Percentiles rank a stretch among this genome's conserved stretches.
Conservation (phyloP, 371 early-diverging fungal species). For the Zychaea mexicana region DNA sequence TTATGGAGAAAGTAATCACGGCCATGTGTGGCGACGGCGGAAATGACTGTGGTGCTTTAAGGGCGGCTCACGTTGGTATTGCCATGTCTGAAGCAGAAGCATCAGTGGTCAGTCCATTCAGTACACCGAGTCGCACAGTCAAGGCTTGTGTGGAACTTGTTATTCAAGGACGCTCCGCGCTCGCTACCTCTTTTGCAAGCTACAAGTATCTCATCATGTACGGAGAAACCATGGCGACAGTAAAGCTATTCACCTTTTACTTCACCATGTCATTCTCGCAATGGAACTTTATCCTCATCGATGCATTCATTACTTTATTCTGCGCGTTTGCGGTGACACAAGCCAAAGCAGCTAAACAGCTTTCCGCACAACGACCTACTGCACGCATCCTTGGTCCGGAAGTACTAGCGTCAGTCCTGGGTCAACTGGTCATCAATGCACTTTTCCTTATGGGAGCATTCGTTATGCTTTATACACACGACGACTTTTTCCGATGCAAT, state of each 20-base stretch:
- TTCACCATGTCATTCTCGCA: slow-evolving; percentile 64
- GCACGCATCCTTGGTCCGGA: slow-evolving; percentile 71
- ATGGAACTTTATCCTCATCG: slow-evolving; percentile 76
- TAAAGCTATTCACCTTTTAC: slow-evolving; percentile 73
- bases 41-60: slow-evolving; percentile 94
- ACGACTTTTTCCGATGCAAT: slow-evolving; percentile 73
- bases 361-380: slow-evolving; percentile 68
- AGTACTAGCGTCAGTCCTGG: slow-evolving; percentile 65
- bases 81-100: slow-evolving; percentile 82
- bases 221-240: slow-evolving; percentile 73
- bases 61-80: slow-evolving; percentile 89
- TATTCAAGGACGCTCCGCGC: slow-evolving; percentile 73
- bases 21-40: slow-evolving; percentile 97
- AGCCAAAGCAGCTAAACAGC: slow-evolving; percentile 55
- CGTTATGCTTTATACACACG: background rate
- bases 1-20: slow-evolving; percentile 75
- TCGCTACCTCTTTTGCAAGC: slow-evolving; percentile 75
- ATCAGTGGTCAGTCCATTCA: slow-evolving; percentile 86
- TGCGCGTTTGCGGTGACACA: slow-evolving; percentile 72
- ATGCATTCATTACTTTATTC: slow-evolving; percentile 66
- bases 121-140: slow-evolving; percentile 60
- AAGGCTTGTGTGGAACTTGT: slow-evolving; percentile 73
- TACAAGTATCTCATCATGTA: slow-evolving; percentile 84
- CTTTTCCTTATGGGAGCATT: slow-evolving; percentile 55
- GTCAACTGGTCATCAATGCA: slow-evolving; percentile 69